Evolutionary conservation across 805 yeast genomes (phyloP).

Genomic region (Candida multigemmis): DNA sequence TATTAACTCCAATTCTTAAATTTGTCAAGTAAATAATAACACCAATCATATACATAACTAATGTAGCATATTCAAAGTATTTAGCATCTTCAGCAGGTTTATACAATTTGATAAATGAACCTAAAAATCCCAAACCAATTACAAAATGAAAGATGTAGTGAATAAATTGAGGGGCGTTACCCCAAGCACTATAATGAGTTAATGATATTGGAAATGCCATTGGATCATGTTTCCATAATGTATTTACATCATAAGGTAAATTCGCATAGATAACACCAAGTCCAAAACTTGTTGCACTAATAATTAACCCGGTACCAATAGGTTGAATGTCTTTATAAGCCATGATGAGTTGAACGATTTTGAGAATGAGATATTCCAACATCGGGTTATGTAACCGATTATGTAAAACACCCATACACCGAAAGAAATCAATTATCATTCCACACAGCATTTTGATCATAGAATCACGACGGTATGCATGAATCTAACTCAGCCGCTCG

Average conservation of each 20-base stretch:
- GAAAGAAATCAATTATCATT: no score
- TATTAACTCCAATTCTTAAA: slow-evolving; percentile 67
- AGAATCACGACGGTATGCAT: no score
- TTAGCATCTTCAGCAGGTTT: slow-evolving; percentile 81
- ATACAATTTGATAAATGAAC: slow-evolving; percentile 69
- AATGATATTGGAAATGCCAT: slow-evolving; percentile 45
- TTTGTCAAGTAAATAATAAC: slow-evolving; percentile 80
- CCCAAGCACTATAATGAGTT: slow-evolving; percentile 69
- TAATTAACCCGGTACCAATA: slow-evolving; percentile 31
- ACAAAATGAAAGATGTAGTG: slow-evolving; percentile 57
- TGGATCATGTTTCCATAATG: slow-evolving; percentile 61
- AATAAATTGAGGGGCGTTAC: slow-evolving; percentile 48
- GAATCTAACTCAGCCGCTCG: no score
- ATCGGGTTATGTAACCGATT: no score
- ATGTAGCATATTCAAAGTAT: slow-evolving; percentile 83
- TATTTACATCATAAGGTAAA: slow-evolving; percentile 70
- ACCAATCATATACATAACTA: slow-evolving; percentile 64
- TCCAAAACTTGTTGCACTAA: slow-evolving; percentile 61
- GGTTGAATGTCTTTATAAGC: slow-evolving; percentile 37
- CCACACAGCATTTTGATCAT: no score
- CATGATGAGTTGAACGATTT: slow-evolving; percentile 4
- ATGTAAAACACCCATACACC: no score
- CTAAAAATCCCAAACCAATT: slow-evolving; percentile 57
- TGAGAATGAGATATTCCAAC: neutral
- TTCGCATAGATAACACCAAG: slow-evolving; percentile 74